Conservation (phyloP, 495 filamentous ascomycete genomes). For the Aspergillus avenaceus region DNA sequence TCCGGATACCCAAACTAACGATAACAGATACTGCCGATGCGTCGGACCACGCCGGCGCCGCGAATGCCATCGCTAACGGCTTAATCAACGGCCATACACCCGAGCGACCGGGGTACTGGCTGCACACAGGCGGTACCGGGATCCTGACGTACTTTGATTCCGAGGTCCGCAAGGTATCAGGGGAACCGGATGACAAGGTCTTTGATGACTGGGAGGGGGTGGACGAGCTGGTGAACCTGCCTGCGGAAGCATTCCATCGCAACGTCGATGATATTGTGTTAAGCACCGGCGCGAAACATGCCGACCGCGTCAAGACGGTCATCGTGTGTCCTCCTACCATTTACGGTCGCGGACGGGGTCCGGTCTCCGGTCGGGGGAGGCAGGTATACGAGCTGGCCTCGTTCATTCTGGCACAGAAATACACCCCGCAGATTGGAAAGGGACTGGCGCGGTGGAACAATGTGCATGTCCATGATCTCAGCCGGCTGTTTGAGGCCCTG, state of each 20-base stretch:
- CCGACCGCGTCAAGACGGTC: slow-evolving; percentile 53
- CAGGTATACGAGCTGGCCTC: slow-evolving; percentile 57
- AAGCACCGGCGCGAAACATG: slow-evolving; percentile 27
- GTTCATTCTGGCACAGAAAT: slow-evolving; percentile 51
- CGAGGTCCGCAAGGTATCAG: slow-evolving; percentile 30
- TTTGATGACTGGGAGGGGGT: slow-evolving; percentile 47
- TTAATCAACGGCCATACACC: slow-evolving; percentile 19
- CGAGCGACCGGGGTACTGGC: slow-evolving; percentile 34
- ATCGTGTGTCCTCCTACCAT: slow-evolving; percentile 72
- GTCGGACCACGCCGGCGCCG: slow-evolving; percentile 32
- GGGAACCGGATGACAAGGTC: slow-evolving; percentile 36
- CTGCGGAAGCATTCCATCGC: slow-evolving; percentile 42
- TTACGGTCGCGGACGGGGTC: slow-evolving; percentile 66
- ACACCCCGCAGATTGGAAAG: slow-evolving; percentile 54
- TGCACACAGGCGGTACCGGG: slow-evolving; percentile 53
- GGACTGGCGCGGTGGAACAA: slow-evolving; percentile 64
- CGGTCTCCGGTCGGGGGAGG: slow-evolving; percentile 55
- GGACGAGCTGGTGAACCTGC: slow-evolving; percentile 41
- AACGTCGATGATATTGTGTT: slow-evolving; percentile 50
- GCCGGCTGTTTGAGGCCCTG: slow-evolving; percentile 56
- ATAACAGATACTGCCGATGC: slow-evolving; percentile 39
- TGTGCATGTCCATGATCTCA: slow-evolving; percentile 65
- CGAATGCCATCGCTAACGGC: slow-evolving; percentile 32
- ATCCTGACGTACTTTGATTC: slow-evolving; percentile 37
- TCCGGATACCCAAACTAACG: not conserved